phyloP scores from a whole-genome alignment of 805 yeast species.

The Komagataella populi region DNA sequence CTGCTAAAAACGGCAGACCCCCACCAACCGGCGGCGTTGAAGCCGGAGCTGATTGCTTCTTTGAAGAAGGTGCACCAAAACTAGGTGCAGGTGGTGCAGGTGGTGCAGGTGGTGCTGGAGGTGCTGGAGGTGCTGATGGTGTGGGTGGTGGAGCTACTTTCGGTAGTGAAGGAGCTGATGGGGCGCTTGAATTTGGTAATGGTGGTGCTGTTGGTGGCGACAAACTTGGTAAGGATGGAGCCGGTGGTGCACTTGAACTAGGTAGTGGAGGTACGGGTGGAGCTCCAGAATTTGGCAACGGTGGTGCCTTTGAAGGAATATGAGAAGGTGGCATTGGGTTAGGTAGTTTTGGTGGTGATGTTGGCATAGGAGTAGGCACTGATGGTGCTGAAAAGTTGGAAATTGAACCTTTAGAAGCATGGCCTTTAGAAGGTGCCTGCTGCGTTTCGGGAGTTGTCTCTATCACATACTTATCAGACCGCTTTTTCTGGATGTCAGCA shows the following conservation, averaged over 20 bases:
- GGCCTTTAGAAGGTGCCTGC: conserved; percentile 8
- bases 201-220: conserved; percentile 14
- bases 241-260: conserved; percentile 4
- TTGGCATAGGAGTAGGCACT: conserved; percentile 5
- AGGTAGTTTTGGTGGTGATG: not conserved
- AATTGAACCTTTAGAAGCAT: conserved; percentile 5
- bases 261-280: conserved; percentile 14
- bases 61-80: conserved; percentile 12
- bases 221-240: conserved; percentile 8
- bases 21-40: conserved; percentile 16
- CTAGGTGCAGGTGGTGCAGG: conserved; percentile 13
- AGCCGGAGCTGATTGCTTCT: conserved; percentile 12
- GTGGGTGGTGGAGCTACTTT: conserved; percentile 7
- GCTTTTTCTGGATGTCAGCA: conserved; percentile 41
- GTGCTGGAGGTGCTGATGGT: conserved; percentile 9
- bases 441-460: conserved; percentile 16
- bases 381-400: conserved; percentile 7
- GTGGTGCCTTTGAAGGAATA: conserved; percentile 2
- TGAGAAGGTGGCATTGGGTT: not conserved
- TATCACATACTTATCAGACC: conserved; percentile 38
- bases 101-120: conserved; percentile 4
- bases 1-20: conserved; percentile 34
- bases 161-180: conserved; percentile 9
- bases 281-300: conserved; percentile 9
- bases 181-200: conserved; percentile 10